Conservation (phyloP, 1,284 basidiomycete genomes). For the Gymnopus androsaceus region DNA sequence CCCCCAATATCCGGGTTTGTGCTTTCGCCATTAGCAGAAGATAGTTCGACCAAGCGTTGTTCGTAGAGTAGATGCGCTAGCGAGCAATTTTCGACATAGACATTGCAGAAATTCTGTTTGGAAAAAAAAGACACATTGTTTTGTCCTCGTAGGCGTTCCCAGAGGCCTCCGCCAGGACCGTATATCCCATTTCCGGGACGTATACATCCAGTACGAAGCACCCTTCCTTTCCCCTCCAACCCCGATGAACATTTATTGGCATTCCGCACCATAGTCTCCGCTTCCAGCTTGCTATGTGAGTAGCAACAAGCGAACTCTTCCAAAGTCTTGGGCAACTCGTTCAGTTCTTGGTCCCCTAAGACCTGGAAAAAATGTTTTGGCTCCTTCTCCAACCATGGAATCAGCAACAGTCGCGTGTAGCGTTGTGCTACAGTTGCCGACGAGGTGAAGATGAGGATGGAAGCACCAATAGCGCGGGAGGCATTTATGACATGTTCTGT, state of each 20-base stretch:
- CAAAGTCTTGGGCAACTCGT: conserved; percentile 54
- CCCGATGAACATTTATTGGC: neutral
- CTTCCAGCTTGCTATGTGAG: neutral
- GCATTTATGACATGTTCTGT: conserved; percentile 49
- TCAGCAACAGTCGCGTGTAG: conserved; percentile 46
- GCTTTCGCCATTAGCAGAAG: neutral
- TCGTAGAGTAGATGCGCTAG: conserved; percentile 58
- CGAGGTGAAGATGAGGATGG: conserved; percentile 53
- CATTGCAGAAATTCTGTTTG: conserved; percentile 44
- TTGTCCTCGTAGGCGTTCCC: conserved; percentile 25
- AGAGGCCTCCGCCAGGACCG: conserved; percentile 9
- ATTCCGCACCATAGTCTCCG: neutral
- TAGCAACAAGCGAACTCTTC: conserved; percentile 35
- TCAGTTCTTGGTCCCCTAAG: conserved; percentile 36
- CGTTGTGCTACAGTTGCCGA: conserved; percentile 50
- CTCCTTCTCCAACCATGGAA: conserved; percentile 49
- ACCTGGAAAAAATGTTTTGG: conserved; percentile 46
- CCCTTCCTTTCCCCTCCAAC: conserved; percentile 10
- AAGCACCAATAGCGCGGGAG: conserved; percentile 38
- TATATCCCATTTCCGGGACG: conserved; percentile 59
- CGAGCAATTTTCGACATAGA: conserved; percentile 58
- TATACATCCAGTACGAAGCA: conserved; percentile 66
- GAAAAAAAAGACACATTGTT: conserved; percentile 49
- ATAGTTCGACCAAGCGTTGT: conserved; percentile 36
- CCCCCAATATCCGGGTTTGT: conserved; percentile 47